A percentile compares a stretch with the other conserved stretches of the same genome.
Evolutionary conservation across 208 protist genomes (phyloP).

Genomic region (Crithidia expoeki): DNA sequence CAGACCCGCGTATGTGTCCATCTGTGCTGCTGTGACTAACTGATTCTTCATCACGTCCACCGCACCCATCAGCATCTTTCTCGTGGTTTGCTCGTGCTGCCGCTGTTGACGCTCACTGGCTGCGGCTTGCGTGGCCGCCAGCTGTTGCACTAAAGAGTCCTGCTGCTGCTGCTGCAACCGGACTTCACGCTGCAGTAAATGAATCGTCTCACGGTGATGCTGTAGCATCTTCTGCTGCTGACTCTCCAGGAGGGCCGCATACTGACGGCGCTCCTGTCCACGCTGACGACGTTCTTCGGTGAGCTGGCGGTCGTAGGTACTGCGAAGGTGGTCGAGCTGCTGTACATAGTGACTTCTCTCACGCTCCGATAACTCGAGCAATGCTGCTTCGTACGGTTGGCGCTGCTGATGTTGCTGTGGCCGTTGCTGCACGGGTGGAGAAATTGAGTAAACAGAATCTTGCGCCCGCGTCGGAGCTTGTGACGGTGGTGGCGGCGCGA

Average conservation of each 20-base stretch:
- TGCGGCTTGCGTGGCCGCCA: slow-evolving; percentile 36
- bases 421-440: too few relatives aligned
- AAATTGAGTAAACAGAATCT: too few relatives aligned
- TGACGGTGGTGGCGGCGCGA: slow-evolving; percentile 27
- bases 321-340: slow-evolving; percentile 54
- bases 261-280: slow-evolving; percentile 55
- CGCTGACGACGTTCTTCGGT: slow-evolving; percentile 57
- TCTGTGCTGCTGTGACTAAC: slow-evolving; percentile 11
- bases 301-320: slow-evolving; percentile 41
- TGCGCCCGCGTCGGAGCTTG: too few relatives aligned
- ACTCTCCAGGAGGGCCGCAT: slow-evolving; percentile 51
- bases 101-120: slow-evolving; percentile 31
- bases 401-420: not conserved
- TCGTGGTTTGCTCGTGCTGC: slow-evolving; percentile 29
- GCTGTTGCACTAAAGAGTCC: slow-evolving; percentile 50
- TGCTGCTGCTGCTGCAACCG: slow-evolving; percentile 50
- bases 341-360: slow-evolving; percentile 53
- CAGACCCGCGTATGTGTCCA: not conserved
- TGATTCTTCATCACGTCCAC: slow-evolving; percentile 37
- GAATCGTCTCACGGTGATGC: slow-evolving; percentile 57
- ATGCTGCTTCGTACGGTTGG: slow-evolving; percentile 25
- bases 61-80: slow-evolving; percentile 39
- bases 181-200: slow-evolving; percentile 46
- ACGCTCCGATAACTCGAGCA: slow-evolving; percentile 34
- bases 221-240: slow-evolving; percentile 45